Conservation (phyloP, 2,329 filamentous ascomycete species). For the Pseudocercospora cruenta region DNA sequence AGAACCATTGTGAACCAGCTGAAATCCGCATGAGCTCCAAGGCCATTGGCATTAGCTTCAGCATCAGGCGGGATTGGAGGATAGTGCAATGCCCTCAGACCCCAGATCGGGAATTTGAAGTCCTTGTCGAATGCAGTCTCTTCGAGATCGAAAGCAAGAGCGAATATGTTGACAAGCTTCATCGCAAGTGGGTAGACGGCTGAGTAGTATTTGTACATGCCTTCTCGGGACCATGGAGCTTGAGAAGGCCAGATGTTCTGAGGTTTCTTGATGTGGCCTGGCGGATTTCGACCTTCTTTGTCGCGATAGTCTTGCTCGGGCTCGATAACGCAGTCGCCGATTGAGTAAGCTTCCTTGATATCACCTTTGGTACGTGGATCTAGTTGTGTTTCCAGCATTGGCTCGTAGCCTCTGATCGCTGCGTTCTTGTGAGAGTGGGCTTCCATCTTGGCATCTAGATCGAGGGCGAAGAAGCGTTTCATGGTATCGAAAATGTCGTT, state of each 20-base stretch:
- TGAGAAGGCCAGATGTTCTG: slow-evolving; percentile 43
- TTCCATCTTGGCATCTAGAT: slow-evolving; percentile 42
- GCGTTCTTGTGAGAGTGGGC: slow-evolving; percentile 41
- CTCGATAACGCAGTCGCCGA: slow-evolving; percentile 45
- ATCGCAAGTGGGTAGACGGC: slow-evolving; percentile 37
- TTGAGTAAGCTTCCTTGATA: slow-evolving; percentile 41
- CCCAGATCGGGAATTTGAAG: slow-evolving; percentile 47
- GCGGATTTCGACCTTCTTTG: slow-evolving; percentile 13
- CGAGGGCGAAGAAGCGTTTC: slow-evolving; percentile 39
- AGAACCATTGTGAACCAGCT: slow-evolving; percentile 49
- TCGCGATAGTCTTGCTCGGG: slow-evolving; percentile 40
- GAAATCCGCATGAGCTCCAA: slow-evolving; percentile 49
- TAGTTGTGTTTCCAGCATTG: slow-evolving; percentile 42
- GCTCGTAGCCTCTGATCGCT: slow-evolving; percentile 43
- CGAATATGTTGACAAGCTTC: slow-evolving; percentile 41
- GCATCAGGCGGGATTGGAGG: slow-evolving; percentile 41
- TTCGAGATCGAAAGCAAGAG: slow-evolving; percentile 39
- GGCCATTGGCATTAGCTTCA: slow-evolving; percentile 30
- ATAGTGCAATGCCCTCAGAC: slow-evolving; percentile 47
- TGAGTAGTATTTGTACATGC: slow-evolving; percentile 43
- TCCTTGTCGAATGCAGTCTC: slow-evolving; percentile 40
- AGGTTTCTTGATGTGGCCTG: slow-evolving; percentile 27
- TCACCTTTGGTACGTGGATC: slow-evolving; percentile 41
- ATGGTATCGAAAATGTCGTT: slow-evolving; percentile 38
- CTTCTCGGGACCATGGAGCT: slow-evolving; percentile 41